Base-by-base conservation (phyloP, 176 grass and related monocot genomes). In the Tuctoria greenei region DNA sequence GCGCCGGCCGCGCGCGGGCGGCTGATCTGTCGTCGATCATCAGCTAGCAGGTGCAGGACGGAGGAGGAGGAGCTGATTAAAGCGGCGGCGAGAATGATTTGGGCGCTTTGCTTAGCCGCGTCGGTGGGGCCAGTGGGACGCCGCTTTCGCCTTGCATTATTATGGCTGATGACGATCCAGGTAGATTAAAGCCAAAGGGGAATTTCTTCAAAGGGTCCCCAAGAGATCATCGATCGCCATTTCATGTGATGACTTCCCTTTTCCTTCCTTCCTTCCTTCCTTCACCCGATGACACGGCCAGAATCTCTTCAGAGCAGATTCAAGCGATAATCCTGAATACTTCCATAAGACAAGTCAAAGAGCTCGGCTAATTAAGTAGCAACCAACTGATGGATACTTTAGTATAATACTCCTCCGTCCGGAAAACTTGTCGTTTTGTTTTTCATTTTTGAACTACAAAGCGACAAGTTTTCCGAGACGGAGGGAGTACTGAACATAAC, bases 131-230 rank as follows among this genome's bases (percentile, higher is more conserved):
- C 85, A 35, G 73, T 16, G 54, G n/a, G 59, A 36, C 56, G 65
- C 69, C 71, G 64, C 75, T 84, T 80, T 80, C 28, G 44, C 76
- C 75, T 70, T 79, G 86, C 86, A 75, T 44, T 79, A 88, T 88
- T 74, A 88, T 88, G 78, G 71, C 71, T 50, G 57, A 80, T 50
- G 57, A 80, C 67, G 76, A 84, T 77, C 63, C 26, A 46, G 26
- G 17, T 27, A 44, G 74, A 88, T 83, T 83, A 88, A 88, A 88
- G 86, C 80, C 2, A 74, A 83, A 87, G 68, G 5, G 66, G 10
- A 58, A 60, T 75, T 73, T 23, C 25, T 73, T 23, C 25, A 67
- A 73, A 86, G 74, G 46, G 69, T 55, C 66, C 76, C 69, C 31
- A 35, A 26, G 36, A 26, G 55, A 58, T 58, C 55, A 68, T 52